Conservation (phyloP, 2,329 filamentous ascomycete genomes). For the Parafenestella ontariensis region DNA sequence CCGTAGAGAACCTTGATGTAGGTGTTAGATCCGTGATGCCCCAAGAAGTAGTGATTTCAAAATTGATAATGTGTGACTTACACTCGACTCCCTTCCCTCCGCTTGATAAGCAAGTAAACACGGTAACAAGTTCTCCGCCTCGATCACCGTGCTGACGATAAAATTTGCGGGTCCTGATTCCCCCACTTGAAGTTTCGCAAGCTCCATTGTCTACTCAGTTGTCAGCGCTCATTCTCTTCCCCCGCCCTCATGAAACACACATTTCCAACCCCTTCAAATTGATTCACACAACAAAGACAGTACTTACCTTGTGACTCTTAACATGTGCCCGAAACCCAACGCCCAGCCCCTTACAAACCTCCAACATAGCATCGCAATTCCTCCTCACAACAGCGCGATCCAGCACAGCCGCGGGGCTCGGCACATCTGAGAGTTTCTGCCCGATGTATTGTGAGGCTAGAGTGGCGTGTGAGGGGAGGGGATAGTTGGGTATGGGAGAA, state of each 20-base stretch:
- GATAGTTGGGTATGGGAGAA: conserved; percentile 17
- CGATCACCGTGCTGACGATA: conserved; percentile 76
- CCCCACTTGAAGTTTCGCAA: conserved; percentile 75
- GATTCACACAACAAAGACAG: not conserved
- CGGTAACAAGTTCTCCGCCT: conserved; percentile 71
- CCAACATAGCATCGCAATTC: conserved; percentile 76
- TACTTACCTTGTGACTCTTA: conserved; percentile 86
- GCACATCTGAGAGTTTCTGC: conserved; percentile 65
- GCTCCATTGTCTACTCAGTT: conserved; percentile 65
- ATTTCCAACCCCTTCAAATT: no score
- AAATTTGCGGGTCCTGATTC: conserved; percentile 62
- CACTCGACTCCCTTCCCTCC: conserved; percentile 64
- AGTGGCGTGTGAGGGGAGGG: conserved; percentile 14
- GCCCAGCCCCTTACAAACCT: conserved; percentile 64
- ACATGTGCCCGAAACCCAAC: conserved; percentile 78
- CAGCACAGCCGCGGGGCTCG: conserved; percentile 71
- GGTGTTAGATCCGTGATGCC: not conserved
- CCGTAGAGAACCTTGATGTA: conserved; percentile 73
- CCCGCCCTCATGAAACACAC: no score
- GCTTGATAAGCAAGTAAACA: conserved; percentile 65
- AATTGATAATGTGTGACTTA: conserved; percentile 54
- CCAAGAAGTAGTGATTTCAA: not conserved
- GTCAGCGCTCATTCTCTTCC: not conserved
- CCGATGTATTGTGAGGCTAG: conserved; percentile 59
- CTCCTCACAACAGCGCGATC: conserved; percentile 70